Percentiles rank a stretch among this genome's conserved stretches.
These are phyloP conservation scores for Globisporangium mamillatum DNA, from an alignment of 352 stramenopile genomes.

Conservation along the genomic window DNA sequence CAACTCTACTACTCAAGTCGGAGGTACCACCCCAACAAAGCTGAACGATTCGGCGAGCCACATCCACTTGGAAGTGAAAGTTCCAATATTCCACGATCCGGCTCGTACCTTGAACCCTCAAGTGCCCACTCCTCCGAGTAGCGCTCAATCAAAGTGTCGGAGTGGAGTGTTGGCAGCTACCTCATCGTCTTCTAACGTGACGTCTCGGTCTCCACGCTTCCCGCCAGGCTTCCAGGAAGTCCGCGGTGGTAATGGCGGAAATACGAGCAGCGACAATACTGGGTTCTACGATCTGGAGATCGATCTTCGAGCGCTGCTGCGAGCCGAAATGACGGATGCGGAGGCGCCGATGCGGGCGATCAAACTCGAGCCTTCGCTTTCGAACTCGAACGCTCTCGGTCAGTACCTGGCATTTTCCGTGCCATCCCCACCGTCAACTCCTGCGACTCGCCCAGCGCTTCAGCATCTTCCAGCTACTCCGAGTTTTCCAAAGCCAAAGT, in stretches of 20 bases:
- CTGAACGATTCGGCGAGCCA: conserved; percentile 7
- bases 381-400: conserved; percentile 31
- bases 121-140: conserved; percentile 9
- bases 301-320: conserved; percentile 21
- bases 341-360: conserved; percentile 44
- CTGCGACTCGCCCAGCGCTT: background rate
- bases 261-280: background rate
- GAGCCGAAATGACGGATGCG: conserved; percentile 21
- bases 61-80: conserved; percentile 12
- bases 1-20: background rate
- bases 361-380: conserved; percentile 34
- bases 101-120: background rate
- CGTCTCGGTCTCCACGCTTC: background rate
- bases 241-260: background rate
- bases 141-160: background rate
- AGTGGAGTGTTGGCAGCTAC: background rate
- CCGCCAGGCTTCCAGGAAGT: background rate
- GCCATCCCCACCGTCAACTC: background rate
- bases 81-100: conserved; percentile 6
- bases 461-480: background rate
- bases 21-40: background rate
- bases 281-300: conserved; percentile 17
- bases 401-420: conserved; percentile 27
- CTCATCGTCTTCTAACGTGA: background rate
- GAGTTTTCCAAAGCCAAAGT: background rate